Base-by-base conservation (phyloP, 768 basidiomycete genomes). In the Kwoniella sp. region DNA sequence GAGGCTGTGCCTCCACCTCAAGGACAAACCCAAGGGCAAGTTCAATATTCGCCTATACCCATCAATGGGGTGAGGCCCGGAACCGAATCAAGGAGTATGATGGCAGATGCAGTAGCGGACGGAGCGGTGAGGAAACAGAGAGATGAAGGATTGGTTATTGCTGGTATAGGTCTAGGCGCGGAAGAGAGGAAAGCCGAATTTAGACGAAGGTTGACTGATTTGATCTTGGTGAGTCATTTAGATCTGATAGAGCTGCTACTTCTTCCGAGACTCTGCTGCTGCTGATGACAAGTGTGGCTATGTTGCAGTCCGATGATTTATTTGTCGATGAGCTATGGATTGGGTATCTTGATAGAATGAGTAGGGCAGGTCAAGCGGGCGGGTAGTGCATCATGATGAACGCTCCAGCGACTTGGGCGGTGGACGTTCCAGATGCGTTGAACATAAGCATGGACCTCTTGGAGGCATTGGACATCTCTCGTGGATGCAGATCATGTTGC, bases 301-400 rank as follows among this genome's bases (percentile, higher is more conserved):
- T 52, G 12, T 26, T 24, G 13, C 51, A 75, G 73, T 69, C 60
- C 26, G 73, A 75, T 46, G 67, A 62, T 17, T 25, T 50, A 2
- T 75, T 75, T 47, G 69, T 70, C 3, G 67, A 75, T 33, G 69
- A 72, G 26, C 33, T 75, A 13, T 75, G 73, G 73, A 21, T 17
- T 25, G 65, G 44, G 1, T 71, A 75, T 56, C 61, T 68, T 9
- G 49, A 58, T 24, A 44, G 69, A 44, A 65, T 60, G 51, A 59
- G 63, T 22, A 26, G 62, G 19, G 54, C 55, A 26, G 56, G 58
- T 26, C 36, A 48, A 59, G 40, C 40, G 40, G 61, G 44, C 29
- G 63, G 58, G 26, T 58, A 52, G 36, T 21, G 8, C 19, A 6
- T 7, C 19, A 7, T 12, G 26, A n/a, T 40, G 27, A 47, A 27